Evolutionary conservation across 1,284 basidiomycete species (phyloP), one percentile per base, ranked within the genome.

Genomic region (Coniferiporia sulphurascens): DNA sequence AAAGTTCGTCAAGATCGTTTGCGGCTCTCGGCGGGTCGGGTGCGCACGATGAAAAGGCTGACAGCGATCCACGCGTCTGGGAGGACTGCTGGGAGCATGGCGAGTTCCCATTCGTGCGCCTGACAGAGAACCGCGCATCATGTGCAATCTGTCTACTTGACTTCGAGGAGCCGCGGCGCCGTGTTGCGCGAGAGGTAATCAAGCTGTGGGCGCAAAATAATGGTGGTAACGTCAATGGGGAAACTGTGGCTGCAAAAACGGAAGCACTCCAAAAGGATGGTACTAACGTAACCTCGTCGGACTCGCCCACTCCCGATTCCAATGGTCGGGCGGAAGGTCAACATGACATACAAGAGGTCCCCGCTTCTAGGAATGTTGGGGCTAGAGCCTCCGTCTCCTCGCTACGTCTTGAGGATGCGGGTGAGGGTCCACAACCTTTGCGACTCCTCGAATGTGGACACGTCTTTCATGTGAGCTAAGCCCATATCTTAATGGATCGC

Each of bases 111-210:
- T 84, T 84, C 69, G 82, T 92, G 43, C 74, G 86, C 46, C 77
- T 92, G 35, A 87, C 89, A 65, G 85, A 83, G 17, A 89, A 92
- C 67, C 84, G 89, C 50, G 90, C 90, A 5, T 82, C 85, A 12
- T 92, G 89, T 70, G 87, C 88, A 34, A 89, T 92, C 59, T 92
- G 90, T 70, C 72, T 92, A 65, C 79, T 86, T 79, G 90, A 92
- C 69, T 92, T 91, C 63, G 87, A 87, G 65, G 86, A 86, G 69
- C 89, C 89, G 12, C 84, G 75, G 67, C 74, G 74, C 17, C 55
- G 59, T 27, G 59, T 61, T 48, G 55, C 59, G 7, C 35, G 55
- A 13, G 59, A 61, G 56, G 65, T 71, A 27, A 69, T 68, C 17
- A 64, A 74, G 52, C 72, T 70, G 60, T 59, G 48, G 38, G 55